A percentile compares a stretch with the other conserved stretches of the same genome.
phyloP scores from a whole-genome alignment of 2,329 filamentous ascomycete genomes.

The Fusarium sp. region DNA sequence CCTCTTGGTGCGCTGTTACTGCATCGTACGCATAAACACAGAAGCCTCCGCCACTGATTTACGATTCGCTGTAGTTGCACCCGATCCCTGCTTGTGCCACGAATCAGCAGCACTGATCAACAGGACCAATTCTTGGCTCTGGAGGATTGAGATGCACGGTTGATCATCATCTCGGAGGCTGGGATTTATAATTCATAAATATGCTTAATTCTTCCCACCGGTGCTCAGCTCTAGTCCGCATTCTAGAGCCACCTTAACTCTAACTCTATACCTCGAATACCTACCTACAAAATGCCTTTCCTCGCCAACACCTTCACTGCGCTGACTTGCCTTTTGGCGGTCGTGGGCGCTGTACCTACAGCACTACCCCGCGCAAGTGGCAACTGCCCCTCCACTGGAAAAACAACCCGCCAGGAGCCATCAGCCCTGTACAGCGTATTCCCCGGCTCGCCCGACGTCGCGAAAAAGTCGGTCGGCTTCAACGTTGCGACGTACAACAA shows the following conservation, averaged over 20 bases:
- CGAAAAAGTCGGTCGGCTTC: conserved; percentile 22
- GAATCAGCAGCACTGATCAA: conserved; percentile 16
- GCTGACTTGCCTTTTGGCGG: conserved; percentile 21
- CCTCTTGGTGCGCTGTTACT: conserved; percentile 14
- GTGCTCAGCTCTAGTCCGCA: neutral
- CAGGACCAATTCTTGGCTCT: neutral
- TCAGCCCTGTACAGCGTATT: conserved; percentile 31
- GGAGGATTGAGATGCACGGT: conserved; percentile 4
- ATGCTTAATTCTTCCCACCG: conserved; percentile 4
- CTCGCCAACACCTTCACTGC: conserved; percentile 5
- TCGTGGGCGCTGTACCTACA: conserved; percentile 14
- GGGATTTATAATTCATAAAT: conserved; percentile 6
- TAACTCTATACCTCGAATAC: neutral
- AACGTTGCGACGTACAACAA: conserved; percentile 41
- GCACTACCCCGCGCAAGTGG: conserved; percentile 9
- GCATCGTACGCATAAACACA: conserved; percentile 24
- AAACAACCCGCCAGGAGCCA: neutral
- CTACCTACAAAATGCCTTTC: conserved; percentile 10
- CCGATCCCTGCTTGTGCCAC: conserved; percentile 11
- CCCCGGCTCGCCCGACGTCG: conserved; percentile 24
- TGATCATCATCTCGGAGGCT: conserved; percentile 26
- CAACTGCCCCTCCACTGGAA: conserved; percentile 10
- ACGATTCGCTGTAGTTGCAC: conserved; percentile 8
- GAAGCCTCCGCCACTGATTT: conserved; percentile 16
- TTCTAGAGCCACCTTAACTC: neutral